Percentiles rank a stretch among this genome's conserved stretches.
These are phyloP conservation scores for Lentinula novae-zelandiae DNA, from an alignment of 1,284 basidiomycete genomes.

Conservation along the genomic window DNA sequence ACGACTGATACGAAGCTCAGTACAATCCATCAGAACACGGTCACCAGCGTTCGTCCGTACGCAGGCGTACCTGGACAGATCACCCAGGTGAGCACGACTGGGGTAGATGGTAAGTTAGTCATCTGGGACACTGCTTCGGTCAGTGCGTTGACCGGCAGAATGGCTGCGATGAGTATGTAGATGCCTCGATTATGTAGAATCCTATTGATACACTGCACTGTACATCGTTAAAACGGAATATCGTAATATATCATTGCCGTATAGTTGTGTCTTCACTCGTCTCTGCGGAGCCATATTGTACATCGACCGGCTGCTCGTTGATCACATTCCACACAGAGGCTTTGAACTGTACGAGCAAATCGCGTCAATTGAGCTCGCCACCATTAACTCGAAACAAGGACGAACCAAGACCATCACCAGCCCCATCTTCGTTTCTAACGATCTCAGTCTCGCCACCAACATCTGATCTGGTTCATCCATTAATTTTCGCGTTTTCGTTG, in stretches of 20 bases:
- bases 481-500: conserved; percentile 54
- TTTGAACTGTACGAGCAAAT: conserved; percentile 66
- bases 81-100: conserved; percentile 83
- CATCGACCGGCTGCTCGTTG: conserved; percentile 72
- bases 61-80: conserved; percentile 60
- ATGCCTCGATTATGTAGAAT: not conserved
- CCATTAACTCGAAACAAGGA: conserved; percentile 15
- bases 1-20: conserved; percentile 67
- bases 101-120: conserved; percentile 92
- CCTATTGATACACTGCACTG: not conserved
- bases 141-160: conserved; percentile 36
- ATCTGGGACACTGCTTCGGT: conserved; percentile 81
- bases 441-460: conserved; percentile 76
- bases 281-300: conserved; percentile 19
- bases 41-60: conserved; percentile 86
- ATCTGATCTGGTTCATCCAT: conserved; percentile 69
- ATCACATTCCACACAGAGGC: conserved; percentile 94
- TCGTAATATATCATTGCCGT: conserved; percentile 24
- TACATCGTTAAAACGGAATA: not conserved
- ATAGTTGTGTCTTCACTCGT: conserved; percentile 30
- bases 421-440: conserved; percentile 93
- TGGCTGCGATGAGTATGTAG: conserved; percentile 44
- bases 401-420: conserved; percentile 84
- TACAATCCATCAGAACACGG: conserved; percentile 98
- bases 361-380: not conserved